Base-by-base conservation (phyloP, 305 asterid species). In the Rubia tinctorum region DNA sequence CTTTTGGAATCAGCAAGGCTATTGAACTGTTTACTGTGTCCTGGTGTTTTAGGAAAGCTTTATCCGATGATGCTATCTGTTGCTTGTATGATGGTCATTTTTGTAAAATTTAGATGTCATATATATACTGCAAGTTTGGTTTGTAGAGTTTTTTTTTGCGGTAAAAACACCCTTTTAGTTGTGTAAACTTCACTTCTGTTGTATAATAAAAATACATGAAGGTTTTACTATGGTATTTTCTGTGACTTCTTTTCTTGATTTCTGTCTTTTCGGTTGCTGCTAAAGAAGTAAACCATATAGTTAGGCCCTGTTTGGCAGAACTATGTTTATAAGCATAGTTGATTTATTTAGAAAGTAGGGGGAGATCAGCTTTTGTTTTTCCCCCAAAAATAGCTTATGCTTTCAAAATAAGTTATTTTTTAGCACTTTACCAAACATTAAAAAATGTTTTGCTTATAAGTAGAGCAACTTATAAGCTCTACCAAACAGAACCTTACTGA, bases 221-320 rank as follows among this genome's bases (percentile, higher is more conserved):
- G 17, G 55, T 47, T 13, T 2, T 47, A 12, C 18, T 12, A 10
- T 13, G 8, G 58, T 0, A 51, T 51, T 15, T 22, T 51, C 22
- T 7, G 22, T 15, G 59, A 51, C 59, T 51, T 2, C 15, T 47
- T 17, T 51, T 8, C 22, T 51, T 51, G 9, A 51, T 51, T 5
- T 17, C 9, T 51, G 22, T 51, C 22, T 51, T 15, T 51, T 30
- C 34, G 99, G 99, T 94, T 87, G 90, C 84, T 22, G 73, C 82
- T 4, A 94, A 87, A 53, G 99, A 89, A 85, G 82, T 95, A 73
- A 92, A 88, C 75, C 83, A 76, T 84, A 82, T 95, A 23, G 78
- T 92, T 75, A 79, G 55, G 43, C n/a, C n/a, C n/a, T n/a, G n/a
- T n/a, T n/a, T n/a, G n/a, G n/a, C n/a, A n/a, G n/a, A n/a, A n/a